phyloP scores from a whole-genome alignment of 495 filamentous ascomycete species.

The Penicillium daleae region DNA sequence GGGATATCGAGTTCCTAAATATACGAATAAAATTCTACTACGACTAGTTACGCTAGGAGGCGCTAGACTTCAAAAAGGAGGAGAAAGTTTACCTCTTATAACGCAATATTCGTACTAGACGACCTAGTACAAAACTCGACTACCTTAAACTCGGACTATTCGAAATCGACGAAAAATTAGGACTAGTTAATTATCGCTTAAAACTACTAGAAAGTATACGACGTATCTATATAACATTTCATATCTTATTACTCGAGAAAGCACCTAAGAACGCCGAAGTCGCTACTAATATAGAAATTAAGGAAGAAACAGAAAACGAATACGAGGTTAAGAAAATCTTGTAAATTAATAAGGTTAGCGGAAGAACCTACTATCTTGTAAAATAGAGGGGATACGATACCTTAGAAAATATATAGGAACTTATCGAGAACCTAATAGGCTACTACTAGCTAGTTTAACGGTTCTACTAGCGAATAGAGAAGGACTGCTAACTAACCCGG shows the following conservation, averaged over 20 bases:
- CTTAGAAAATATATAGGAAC: slow-evolving; percentile 17
- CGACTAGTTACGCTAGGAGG: neutral
- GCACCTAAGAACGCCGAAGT: slow-evolving; percentile 11
- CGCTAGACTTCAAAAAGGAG: slow-evolving; percentile 1
- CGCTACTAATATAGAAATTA: slow-evolving; percentile 10
- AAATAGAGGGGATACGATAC: slow-evolving; percentile 15
- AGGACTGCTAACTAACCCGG: neutral
- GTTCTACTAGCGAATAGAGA: neutral
- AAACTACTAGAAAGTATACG: slow-evolving; percentile 11
- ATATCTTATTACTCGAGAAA: slow-evolving; percentile 8
- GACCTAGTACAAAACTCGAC: slow-evolving; percentile 14
- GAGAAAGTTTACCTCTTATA: slow-evolving; percentile 9
- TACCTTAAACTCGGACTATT: slow-evolving; percentile 15
- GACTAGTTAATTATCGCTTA: slow-evolving; percentile 16
- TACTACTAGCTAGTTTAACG: slow-evolving; percentile 13
- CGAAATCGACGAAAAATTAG: slow-evolving; percentile 14
- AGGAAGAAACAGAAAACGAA: slow-evolving; percentile 15
- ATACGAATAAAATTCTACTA: slow-evolving; percentile 7
- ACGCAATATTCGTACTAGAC: slow-evolving; percentile 9
- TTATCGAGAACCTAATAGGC: slow-evolving; percentile 14
- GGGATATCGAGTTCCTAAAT: neutral
- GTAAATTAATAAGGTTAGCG: neutral
- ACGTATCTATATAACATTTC: slow-evolving; percentile 10
- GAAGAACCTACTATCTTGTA: slow-evolving; percentile 5
- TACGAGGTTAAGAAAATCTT: slow-evolving; percentile 13